phyloP scores from a whole-genome alignment of 805 yeast species.

The Kurtzmaniella cleridarum region DNA sequence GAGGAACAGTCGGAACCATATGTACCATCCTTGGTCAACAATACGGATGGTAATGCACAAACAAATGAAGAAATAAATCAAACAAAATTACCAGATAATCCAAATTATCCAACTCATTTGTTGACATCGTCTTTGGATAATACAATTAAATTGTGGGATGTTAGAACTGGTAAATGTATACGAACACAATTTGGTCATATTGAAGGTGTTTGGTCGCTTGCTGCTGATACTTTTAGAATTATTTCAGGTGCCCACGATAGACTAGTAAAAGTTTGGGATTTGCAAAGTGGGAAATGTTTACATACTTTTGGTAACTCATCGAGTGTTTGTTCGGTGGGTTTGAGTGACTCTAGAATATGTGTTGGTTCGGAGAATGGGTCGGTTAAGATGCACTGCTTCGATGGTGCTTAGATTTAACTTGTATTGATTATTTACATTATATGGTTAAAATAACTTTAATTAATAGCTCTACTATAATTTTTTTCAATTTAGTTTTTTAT shows the following conservation, averaged over 20 bases:
- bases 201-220: constrained; percentile 97
- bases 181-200: constrained; percentile 96
- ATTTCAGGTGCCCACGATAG: constrained; percentile 94
- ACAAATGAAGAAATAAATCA: constrained; percentile 10
- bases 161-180: constrained; percentile 77
- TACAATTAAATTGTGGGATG: constrained; percentile 91
- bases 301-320: constrained; percentile 81
- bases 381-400: constrained; percentile 82
- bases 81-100: constrained; percentile 13
- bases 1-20: constrained; percentile 12
- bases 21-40: constrained; percentile 3
- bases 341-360: constrained; percentile 85
- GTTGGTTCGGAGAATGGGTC: constrained; percentile 87
- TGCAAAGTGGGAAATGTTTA: constrained; percentile 90
- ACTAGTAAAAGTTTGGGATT: constrained; percentile 88
- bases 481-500: no score
- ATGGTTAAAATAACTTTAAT: not conserved
- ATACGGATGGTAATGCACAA: constrained; percentile 10
- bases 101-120: constrained; percentile 70
- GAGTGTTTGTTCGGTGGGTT: constrained; percentile 62
- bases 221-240: constrained; percentile 92
- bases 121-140: constrained; percentile 86
- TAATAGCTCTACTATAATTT: no score
- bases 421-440: not conserved
- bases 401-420: constrained; percentile 14